A percentile compares a stretch with the other conserved stretches of the same genome.
Evolutionary conservation across 202 grass and related monocot genomes (phyloP).

Genomic region (Carex arenaria): DNA sequence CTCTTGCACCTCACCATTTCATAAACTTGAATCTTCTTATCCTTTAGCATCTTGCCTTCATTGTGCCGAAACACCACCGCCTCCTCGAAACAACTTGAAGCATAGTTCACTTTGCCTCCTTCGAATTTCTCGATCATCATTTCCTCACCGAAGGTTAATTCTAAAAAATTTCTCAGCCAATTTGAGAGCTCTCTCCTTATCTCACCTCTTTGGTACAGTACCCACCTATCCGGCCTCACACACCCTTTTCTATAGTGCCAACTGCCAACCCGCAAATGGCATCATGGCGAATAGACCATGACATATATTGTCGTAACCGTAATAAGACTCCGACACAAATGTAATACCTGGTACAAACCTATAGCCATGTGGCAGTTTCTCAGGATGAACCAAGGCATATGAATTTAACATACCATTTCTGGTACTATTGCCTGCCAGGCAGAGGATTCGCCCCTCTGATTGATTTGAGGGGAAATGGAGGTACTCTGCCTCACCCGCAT

Average conservation of each 20-base stretch:
- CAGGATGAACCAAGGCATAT: constrained; percentile 13
- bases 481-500: constrained; percentile 19
- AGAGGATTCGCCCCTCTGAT: constrained; percentile 12
- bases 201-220: constrained; percentile 32
- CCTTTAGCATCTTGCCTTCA: constrained; percentile 27
- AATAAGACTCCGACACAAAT: constrained; percentile 29
- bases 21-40: constrained; percentile 29
- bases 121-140: constrained; percentile 21
- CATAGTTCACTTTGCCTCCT: neutral
- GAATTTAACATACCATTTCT: constrained; percentile 27
- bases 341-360: constrained; percentile 27
- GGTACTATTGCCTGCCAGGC: constrained; percentile 6
- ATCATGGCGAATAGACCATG: constrained; percentile 24
- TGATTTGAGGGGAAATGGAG: constrained; percentile 23
- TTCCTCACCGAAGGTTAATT: constrained; percentile 10
- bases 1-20: constrained; percentile 37
- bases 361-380: neutral
- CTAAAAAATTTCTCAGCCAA: constrained; percentile 20
- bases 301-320: constrained; percentile 28
- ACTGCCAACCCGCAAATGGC: constrained; percentile 31
- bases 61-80: constrained; percentile 33
- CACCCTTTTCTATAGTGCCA: constrained; percentile 27
- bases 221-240: constrained; percentile 18
- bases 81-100: constrained; percentile 30
- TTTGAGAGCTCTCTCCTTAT: neutral